Percentiles rank a stretch among this genome's conserved stretches.
phyloP scores from a whole-genome alignment of 495 filamentous ascomycete genomes.

The Penicillium salamii region DNA sequence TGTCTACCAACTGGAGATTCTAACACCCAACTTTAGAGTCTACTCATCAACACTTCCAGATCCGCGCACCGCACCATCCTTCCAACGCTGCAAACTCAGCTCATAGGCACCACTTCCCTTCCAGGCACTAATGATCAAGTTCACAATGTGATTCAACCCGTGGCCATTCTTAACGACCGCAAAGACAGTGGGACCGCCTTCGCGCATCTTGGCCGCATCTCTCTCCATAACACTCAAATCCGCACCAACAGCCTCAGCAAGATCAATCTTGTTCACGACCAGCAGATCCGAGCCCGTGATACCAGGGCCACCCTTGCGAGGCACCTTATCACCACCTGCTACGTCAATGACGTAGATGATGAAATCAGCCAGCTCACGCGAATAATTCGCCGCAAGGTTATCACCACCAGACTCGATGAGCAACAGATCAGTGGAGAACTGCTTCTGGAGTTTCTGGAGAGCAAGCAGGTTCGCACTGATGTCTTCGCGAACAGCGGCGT shows the following conservation, averaged over 20 bases:
- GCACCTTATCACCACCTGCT: constrained; percentile 94
- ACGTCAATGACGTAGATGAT: constrained; percentile 99
- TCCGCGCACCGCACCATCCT: constrained; percentile 46
- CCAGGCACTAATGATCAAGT: constrained; percentile 89
- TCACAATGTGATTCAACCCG: constrained; percentile 79
- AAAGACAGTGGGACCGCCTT: constrained; percentile 95
- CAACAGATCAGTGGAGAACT: constrained; percentile 71
- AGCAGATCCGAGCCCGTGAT: constrained; percentile 93
- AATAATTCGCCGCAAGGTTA: constrained; percentile 96
- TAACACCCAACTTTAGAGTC: too few species aligned
- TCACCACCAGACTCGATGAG: constrained; percentile 95
- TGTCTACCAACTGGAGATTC: too few species aligned
- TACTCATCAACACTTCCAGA: constrained; percentile 42
- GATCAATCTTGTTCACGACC: constrained; percentile 93
- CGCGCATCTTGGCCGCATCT: constrained; percentile 90
- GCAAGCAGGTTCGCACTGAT: constrained; percentile 90
- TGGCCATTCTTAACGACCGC: constrained; percentile 93
- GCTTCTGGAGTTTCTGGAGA: constrained; percentile 76
- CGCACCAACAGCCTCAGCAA: constrained; percentile 87
- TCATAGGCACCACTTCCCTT: constrained; percentile 76
- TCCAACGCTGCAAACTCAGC: constrained; percentile 50
- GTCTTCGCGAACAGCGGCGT: constrained; percentile 97
- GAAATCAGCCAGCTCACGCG: constrained; percentile 87
- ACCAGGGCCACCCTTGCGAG: constrained; percentile 91
- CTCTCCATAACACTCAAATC: constrained; percentile 93